These are phyloP conservation scores for Penicillium parvum DNA, from an alignment of 495 filamentous ascomycete genomes.

Conservation along the genomic window DNA sequence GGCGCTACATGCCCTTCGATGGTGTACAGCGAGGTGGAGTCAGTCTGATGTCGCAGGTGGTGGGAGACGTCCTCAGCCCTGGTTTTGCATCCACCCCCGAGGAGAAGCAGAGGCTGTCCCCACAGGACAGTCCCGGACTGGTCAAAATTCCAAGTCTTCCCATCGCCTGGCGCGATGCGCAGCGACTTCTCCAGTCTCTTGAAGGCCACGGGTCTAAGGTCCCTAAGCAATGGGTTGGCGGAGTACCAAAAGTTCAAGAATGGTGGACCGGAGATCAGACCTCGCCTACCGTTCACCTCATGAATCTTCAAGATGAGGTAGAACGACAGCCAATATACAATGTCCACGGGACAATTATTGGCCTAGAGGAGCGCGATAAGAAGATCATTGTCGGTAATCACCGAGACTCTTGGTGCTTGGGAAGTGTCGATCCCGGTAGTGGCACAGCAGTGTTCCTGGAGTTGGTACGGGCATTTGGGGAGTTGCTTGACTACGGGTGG, in stretches of 20 bases:
- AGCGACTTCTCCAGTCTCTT: slow-evolving; percentile 69
- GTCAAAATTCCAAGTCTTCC: slow-evolving; percentile 84
- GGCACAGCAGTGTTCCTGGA: slow-evolving; percentile 91
- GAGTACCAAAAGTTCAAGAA: slow-evolving; percentile 62
- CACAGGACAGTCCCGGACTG: slow-evolving; percentile 67
- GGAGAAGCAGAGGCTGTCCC: slow-evolving; percentile 55
- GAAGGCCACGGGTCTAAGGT: slow-evolving; percentile 70
- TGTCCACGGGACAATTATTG: slow-evolving; percentile 72
- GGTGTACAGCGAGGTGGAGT: slow-evolving; percentile 82
- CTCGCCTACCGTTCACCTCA: slow-evolving; percentile 75
- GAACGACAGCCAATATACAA: slow-evolving; percentile 87
- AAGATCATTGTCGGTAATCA: slow-evolving; percentile 90
- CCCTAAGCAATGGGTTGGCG: slow-evolving; percentile 71
- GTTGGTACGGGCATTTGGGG: slow-evolving; percentile 75
- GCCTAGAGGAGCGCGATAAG: slow-evolving; percentile 79
- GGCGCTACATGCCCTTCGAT: slow-evolving; percentile 71
- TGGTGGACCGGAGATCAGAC: slow-evolving; percentile 80
- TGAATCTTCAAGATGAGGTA: slow-evolving; percentile 82
- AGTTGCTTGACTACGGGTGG: slow-evolving; percentile 72
- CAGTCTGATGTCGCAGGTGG: slow-evolving; percentile 73
- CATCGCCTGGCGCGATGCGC: slow-evolving; percentile 82
- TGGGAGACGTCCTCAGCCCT: slow-evolving; percentile 84
- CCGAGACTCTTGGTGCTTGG: slow-evolving; percentile 89
- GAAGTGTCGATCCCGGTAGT: slow-evolving; percentile 77
- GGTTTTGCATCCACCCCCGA: slow-evolving; percentile 75